Evolutionary conservation across 2,329 filamentous ascomycete species (phyloP), one percentile per base, ranked within the genome.

Genomic region (Canariomyces notabilis): DNA sequence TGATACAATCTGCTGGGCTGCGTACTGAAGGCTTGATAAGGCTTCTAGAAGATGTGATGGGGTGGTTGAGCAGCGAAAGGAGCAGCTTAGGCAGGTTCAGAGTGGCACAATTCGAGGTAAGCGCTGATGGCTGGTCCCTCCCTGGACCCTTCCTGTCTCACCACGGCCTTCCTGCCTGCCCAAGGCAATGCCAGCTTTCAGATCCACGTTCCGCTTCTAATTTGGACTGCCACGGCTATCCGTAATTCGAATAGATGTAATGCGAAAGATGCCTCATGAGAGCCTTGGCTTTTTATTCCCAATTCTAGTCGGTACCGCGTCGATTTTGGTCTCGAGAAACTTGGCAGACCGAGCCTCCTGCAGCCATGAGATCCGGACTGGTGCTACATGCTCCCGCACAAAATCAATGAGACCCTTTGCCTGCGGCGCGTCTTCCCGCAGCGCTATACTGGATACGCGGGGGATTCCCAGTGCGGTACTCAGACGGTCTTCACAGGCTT

Each of bases 361-460:
- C 8, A 82, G 50, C 84, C 84, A 88, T 2, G 67, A 60, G 19
- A 76, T 69, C 29, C 76, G 66, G 19, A 83, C 66, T 1, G 70
- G 61, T 1, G 70, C 63, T 1, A 87, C 77, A 45, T 70, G 67
- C 29, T 72, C 65, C 22, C 70, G 63, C 1, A 80, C 72, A 54
- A 80, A 77, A 4, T 80, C 71, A 19, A 82, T 60, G 8, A 89
- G 61, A 1, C 76, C 71, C 40, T 71, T 71, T 0, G 77, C 71
- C 34, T 77, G 74, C 0, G 81, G 80, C 0, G 82, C 79, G 31
- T 68, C 73, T 6, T 69, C 67, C 16, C 71, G 63, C 6, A 89
- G 61, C 0, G 76, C 85, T 23, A 89, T 66, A 18, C 81, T 80
- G 1, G 82, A 85, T 1, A 81, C 80, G 26, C 82, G 73, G 1